A percentile compares a stretch with the other conserved stretches of the same genome.
Conservation (phyloP, 2,329 filamentous ascomycete genomes). For the Talaromyces sp. region DNA sequence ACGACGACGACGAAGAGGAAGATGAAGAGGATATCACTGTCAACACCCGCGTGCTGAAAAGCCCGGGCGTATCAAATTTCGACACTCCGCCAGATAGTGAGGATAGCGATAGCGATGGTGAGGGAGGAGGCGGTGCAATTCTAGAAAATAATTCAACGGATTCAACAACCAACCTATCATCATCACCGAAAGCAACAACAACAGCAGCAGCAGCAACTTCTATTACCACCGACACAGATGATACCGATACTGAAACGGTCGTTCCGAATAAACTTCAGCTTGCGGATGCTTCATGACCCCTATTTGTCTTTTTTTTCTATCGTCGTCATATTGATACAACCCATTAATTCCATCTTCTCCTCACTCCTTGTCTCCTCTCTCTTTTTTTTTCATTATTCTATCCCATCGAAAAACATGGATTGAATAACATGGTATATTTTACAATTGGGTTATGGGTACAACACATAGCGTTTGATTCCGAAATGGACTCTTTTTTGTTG, state of each 20-base stretch:
- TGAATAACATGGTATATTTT: neutral
- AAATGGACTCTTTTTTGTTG: neutral
- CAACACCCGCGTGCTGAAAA: conserved; percentile 9
- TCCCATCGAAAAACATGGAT: neutral
- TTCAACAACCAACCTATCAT: neutral
- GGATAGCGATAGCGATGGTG: conserved; percentile 7
- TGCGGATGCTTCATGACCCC: conserved; percentile 8
- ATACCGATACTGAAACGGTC: conserved; percentile 1
- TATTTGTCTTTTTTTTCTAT: neutral
- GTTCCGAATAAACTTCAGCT: conserved; percentile 8
- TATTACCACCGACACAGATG: neutral
- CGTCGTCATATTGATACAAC: neutral
- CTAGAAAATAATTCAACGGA: neutral
- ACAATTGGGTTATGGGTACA: neutral
- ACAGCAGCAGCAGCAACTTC: neutral
- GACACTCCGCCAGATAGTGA: conserved; percentile 11
- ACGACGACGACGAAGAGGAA: conserved; percentile 4
- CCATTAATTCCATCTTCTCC: neutral
- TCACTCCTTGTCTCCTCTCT: neutral
- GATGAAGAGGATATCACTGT: conserved; percentile 4
- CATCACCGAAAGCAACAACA: neutral
- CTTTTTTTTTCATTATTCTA: neutral
- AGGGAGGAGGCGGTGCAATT: neutral
- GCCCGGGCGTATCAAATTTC: conserved; percentile 7
- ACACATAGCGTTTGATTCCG: neutral